Evolutionary conservation across 1,284 basidiomycete genomes (phyloP), one percentile per base, ranked within the genome.

Genomic region (Limonomyces culmigenus): DNA sequence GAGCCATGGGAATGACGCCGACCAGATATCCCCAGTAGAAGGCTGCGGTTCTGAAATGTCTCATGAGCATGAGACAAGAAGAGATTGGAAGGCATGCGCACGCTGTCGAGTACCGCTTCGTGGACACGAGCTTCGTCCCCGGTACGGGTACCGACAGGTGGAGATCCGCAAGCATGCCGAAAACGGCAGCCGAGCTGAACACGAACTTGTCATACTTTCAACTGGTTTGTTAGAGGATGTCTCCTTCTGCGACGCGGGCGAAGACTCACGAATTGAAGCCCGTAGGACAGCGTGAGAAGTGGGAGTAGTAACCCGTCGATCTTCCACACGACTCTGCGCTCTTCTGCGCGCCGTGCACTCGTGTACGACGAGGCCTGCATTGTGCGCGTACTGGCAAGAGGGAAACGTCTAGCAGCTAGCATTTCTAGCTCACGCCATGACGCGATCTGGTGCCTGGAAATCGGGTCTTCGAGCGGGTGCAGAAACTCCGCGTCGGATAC

Each of bases 121-220:
- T 41, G 5, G 40, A 39, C 11, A 34, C 25, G 4, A 39, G 14
- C 17, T 19, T 20, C 6, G 11, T 5, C 12, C 20, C 18, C 14
- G 25, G n/a, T 16, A 23, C 19, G 15, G 32, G 12, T 19, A 29
- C 30, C 13, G 18, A 35, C 37, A 32, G 15, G 30, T 32, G 11
- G 25, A 41, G 20, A 25, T 41, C 40, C 11, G 32, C 35, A n/a
- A 41, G 39, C 19, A 41, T 41, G 4, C 40, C 40, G 25, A 39
- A 41, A 17, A 39, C 40, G 5, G 40, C 39, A 5, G 40, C 40
- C 13, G 38, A 39, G 12, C 38, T 34, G 8, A 41, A 19, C 14
- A 41, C 40, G n/a, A 34, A 29, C 34, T 41, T 41, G 34, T 41
- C 40, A 29, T 41, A 41, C 30, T 32, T 6, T 16, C 19, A 39